Evolutionary conservation across 768 basidiomycete genomes (phyloP).

Genomic region (Russula compacta): DNA sequence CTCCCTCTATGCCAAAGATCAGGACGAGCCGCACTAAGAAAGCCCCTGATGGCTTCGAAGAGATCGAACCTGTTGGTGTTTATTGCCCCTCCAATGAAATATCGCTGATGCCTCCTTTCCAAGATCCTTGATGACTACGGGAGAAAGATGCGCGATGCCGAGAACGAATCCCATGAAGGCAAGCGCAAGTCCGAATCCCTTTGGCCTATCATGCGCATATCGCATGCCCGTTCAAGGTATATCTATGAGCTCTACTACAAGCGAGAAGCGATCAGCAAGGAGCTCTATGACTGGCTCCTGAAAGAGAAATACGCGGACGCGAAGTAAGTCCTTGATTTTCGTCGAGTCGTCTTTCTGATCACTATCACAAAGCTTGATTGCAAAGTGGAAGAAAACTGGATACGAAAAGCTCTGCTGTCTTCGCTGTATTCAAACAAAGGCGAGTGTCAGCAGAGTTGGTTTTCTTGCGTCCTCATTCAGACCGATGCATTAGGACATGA

Average conservation of each 20-base stretch:
- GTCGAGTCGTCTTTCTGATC: neutral
- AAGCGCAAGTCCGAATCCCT: conserved; percentile 89
- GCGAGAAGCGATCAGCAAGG: conserved; percentile 86
- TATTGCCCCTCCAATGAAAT: neutral
- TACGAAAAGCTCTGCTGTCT: conserved; percentile 98
- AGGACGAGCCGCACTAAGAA: conserved; percentile 86
- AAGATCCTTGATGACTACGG: conserved; percentile 97
- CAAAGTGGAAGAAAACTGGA: conserved; percentile 98
- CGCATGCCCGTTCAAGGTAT: conserved; percentile 91
- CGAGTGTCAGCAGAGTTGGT: conserved; percentile 25
- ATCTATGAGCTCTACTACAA: conserved; percentile 99
- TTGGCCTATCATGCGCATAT: conserved; percentile 98
- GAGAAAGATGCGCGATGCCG: conserved; percentile 98
- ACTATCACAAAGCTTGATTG: conserved; percentile 61
- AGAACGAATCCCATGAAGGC: conserved; percentile 97
- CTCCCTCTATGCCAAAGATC: conserved; percentile 77
- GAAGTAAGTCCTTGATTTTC: conserved; percentile 51
- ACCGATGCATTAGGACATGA: conserved; percentile 71
- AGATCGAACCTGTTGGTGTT: conserved; percentile 65
- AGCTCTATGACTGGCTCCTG: conserved; percentile 95
- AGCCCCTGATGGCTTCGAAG: conserved; percentile 93
- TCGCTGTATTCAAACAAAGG: conserved; percentile 91
- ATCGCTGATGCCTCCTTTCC: neutral
- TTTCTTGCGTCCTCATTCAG: neutral
- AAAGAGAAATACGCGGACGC: conserved; percentile 96